Conservation (phyloP, 2,329 filamentous ascomycete genomes). For the Juglanconis oblonga region DNA sequence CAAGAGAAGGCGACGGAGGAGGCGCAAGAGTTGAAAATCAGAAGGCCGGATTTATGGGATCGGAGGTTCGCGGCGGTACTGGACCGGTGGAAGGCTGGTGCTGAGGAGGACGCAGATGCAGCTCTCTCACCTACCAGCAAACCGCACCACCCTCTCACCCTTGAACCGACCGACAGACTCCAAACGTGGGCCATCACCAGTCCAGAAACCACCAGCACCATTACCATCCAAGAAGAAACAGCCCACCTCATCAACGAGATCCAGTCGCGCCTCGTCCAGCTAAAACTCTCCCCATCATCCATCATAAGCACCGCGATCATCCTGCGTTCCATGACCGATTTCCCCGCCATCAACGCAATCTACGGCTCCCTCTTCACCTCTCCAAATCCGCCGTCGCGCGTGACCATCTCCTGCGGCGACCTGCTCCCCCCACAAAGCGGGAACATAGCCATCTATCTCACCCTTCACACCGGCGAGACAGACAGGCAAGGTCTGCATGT, state of each 20-base stretch:
- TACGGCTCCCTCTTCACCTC: slow-evolving; percentile 73
- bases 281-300: slow-evolving; percentile 32
- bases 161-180: slow-evolving; percentile 23
- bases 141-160: background rate
- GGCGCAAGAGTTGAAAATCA: slow-evolving; percentile 29
- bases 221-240: slow-evolving; percentile 46
- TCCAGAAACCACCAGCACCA: slow-evolving; percentile 1
- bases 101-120: background rate
- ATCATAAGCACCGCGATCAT: slow-evolving; percentile 63
- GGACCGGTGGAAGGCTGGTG: slow-evolving; percentile 26
- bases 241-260: slow-evolving; percentile 46
- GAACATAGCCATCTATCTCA: slow-evolving; percentile 59
- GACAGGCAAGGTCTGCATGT: slow-evolving; percentile 72
- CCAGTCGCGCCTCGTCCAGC: slow-evolving; percentile 34
- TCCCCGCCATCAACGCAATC: slow-evolving; percentile 68
- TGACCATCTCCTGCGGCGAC: slow-evolving; percentile 76
- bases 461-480: slow-evolving; percentile 31
- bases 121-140: background rate
- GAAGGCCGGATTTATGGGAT: slow-evolving; percentile 67
- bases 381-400: slow-evolving; percentile 80
- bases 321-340: slow-evolving; percentile 77
- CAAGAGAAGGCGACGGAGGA: slow-evolving; percentile 35
- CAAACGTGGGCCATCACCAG: slow-evolving; percentile 11
- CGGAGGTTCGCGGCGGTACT: slow-evolving; percentile 48
- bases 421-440: slow-evolving; percentile 53